Conservation (phyloP, 1,284 basidiomycete species). For the Earliella scabrosa region DNA sequence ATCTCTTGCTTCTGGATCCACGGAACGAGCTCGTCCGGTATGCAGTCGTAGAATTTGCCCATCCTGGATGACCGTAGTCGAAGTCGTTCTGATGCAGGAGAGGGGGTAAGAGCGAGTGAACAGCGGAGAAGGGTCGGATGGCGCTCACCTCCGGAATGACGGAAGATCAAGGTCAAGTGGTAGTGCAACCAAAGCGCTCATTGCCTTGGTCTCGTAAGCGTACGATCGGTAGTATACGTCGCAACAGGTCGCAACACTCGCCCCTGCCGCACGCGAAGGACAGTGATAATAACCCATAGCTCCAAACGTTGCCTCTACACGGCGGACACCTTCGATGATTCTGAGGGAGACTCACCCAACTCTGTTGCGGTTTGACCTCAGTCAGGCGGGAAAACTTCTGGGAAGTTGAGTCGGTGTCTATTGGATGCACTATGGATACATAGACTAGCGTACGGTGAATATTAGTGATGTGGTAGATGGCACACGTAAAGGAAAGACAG, state of each 20-base stretch:
- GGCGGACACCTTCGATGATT: too few relatives aligned
- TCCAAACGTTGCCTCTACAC: too few relatives aligned
- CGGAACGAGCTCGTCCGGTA: conserved; percentile 46
- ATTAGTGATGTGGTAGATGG: conserved; percentile 13
- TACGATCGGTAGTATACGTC: too few relatives aligned
- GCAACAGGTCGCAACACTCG: too few relatives aligned
- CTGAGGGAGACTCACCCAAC: too few relatives aligned
- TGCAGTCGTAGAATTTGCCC: conserved; percentile 52
- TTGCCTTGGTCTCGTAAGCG: too few relatives aligned
- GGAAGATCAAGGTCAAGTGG: background rate
- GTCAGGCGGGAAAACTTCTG: too few relatives aligned
- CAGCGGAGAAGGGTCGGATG: background rate
- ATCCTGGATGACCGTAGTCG: conserved; percentile 38
- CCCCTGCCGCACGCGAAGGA: too few relatives aligned
- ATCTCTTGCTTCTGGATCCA: conserved; percentile 57
- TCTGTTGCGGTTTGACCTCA: too few relatives aligned
- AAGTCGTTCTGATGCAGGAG: background rate
- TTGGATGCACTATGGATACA: conserved; percentile 26
- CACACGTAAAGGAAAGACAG: background rate
- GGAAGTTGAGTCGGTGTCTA: too few relatives aligned
- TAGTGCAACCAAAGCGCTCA: too few relatives aligned
- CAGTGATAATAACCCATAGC: too few relatives aligned
- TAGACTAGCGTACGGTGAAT: conserved; percentile 12
- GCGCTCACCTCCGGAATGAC: background rate
- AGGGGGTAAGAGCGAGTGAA: background rate